Conservation (phyloP, 352 stramenopile species). For the Phytophthora fragariaefolia region DNA sequence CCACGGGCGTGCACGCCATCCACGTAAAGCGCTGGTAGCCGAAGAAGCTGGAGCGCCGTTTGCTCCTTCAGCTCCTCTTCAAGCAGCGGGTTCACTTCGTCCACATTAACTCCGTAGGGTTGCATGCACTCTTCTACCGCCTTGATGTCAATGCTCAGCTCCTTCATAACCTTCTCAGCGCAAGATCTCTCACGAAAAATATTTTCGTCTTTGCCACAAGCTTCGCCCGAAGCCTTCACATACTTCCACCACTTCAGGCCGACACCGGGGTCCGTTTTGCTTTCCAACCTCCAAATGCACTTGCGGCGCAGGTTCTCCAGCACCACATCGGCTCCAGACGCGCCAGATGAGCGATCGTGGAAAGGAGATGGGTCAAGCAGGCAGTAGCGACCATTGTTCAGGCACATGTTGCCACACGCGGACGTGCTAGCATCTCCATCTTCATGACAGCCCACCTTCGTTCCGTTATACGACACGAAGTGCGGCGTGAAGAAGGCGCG, state of each 20-base stretch:
- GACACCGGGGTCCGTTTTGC: constrained; percentile 79
- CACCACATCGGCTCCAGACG: constrained; percentile 95
- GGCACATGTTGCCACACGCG: constrained; percentile 96
- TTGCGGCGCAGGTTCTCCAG: constrained; percentile 93
- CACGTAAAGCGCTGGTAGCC: constrained; percentile 94
- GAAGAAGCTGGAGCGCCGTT: constrained; percentile 90
- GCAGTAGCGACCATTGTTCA: constrained; percentile 98
- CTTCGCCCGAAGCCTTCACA: constrained; percentile 89
- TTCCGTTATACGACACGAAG: constrained; percentile 97
- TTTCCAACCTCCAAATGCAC: constrained; percentile 95
- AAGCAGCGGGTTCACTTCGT: constrained; percentile 89
- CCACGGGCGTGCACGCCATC: constrained; percentile 95
- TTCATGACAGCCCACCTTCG: constrained; percentile 91
- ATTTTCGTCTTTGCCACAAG: constrained; percentile 86
- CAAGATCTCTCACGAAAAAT: constrained; percentile 91
- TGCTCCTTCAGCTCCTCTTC: constrained; percentile 92
- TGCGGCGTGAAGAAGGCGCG: constrained; percentile 96
- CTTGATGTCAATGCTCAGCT: constrained; percentile 82
- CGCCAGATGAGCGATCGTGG: constrained; percentile 92
- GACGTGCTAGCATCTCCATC: constrained; percentile 63
- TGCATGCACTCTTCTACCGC: constrained; percentile 95
- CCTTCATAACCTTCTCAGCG: constrained; percentile 91
- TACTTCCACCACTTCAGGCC: constrained; percentile 96
- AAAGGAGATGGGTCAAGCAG: constrained; percentile 94
- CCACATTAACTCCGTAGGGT: constrained; percentile 89